Percentiles rank a stretch among this genome's conserved stretches.
Evolutionary conservation across 305 asterid species (phyloP).

Genomic region (Stenogyne calaminthoides): DNA sequence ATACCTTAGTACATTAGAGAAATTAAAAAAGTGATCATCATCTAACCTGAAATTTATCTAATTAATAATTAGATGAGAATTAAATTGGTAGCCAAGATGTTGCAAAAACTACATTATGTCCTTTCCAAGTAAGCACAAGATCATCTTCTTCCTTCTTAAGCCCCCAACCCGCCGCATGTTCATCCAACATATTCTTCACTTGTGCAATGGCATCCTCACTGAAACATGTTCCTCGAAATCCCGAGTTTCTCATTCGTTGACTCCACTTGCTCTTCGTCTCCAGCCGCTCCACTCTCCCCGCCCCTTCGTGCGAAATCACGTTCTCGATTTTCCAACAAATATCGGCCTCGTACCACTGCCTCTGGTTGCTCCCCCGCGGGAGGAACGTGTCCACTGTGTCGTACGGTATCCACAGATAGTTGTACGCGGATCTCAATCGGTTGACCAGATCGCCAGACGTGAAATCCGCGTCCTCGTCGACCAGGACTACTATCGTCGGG

Average conservation of each 20-base stretch:
- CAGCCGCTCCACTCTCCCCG: slow-evolving; percentile 69
- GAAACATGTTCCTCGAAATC: slow-evolving; percentile 51
- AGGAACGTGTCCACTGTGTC: slow-evolving; percentile 83
- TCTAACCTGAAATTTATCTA: background rate
- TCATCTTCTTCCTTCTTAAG: slow-evolving; percentile 80
- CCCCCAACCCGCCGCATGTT: slow-evolving; percentile 98
- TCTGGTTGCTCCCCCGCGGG: slow-evolving; percentile 67
- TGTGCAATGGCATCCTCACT: slow-evolving; percentile 67
- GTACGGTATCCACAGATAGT: slow-evolving; percentile 90
- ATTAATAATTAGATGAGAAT: background rate
- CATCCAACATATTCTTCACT: slow-evolving; percentile 85
- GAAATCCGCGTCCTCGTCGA: slow-evolving; percentile 92
- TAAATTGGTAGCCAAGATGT: slow-evolving; percentile 61
- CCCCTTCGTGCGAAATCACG: slow-evolving; percentile 76
- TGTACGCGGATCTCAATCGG: slow-evolving; percentile 77
- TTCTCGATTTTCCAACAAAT: slow-evolving; percentile 89
- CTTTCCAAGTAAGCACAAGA: slow-evolving; percentile 93
- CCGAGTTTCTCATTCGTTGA: slow-evolving; percentile 65
- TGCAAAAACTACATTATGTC: slow-evolving; percentile 89
- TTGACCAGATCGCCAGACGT: slow-evolving; percentile 62
- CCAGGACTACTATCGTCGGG: slow-evolving; percentile 59
- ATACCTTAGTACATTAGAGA: slow-evolving; percentile 12
- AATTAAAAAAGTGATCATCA: background rate
- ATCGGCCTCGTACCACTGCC: slow-evolving; percentile 92
- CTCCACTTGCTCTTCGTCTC: slow-evolving; percentile 77